Conservation (phyloP, 2,329 filamentous ascomycete species). For the Albifimbria verrucaria region DNA sequence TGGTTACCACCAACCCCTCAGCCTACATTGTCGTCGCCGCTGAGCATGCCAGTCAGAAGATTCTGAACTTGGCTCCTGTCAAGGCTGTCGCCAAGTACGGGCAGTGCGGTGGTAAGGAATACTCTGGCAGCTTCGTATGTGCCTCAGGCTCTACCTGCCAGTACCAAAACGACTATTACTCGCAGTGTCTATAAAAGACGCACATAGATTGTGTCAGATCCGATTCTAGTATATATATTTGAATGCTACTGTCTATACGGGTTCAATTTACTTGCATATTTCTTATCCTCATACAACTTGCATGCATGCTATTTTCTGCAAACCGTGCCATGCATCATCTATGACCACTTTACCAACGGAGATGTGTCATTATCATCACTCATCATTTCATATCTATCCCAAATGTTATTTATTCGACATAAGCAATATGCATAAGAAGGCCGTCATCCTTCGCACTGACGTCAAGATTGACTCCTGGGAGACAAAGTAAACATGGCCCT, state of each 20-base stretch:
- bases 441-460: slow-evolving; percentile 15
- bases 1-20: slow-evolving; percentile 66
- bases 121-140: slow-evolving; percentile 1
- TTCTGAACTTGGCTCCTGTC: background rate
- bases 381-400: background rate
- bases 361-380: background rate
- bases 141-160: background rate
- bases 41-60: slow-evolving; percentile 50
- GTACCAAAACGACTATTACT: slow-evolving; percentile 3
- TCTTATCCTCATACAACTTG: no score
- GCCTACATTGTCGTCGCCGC: slow-evolving; percentile 62
- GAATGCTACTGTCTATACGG: background rate
- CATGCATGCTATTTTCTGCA: background rate
- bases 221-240: background rate
- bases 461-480: slow-evolving; percentile 17
- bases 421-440: slow-evolving; percentile 16
- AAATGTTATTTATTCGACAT: slow-evolving; percentile 8
- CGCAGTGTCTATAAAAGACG: slow-evolving; percentile 1
- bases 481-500: slow-evolving; percentile 22
- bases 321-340: no score
- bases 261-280: no score
- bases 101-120: slow-evolving; percentile 1
- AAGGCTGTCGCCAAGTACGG: background rate
- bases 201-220: background rate
- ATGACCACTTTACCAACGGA: no score